These are phyloP conservation scores for Hydrangea macrophylla DNA, from an alignment of 148 eudicot species.

Conservation along the genomic window DNA sequence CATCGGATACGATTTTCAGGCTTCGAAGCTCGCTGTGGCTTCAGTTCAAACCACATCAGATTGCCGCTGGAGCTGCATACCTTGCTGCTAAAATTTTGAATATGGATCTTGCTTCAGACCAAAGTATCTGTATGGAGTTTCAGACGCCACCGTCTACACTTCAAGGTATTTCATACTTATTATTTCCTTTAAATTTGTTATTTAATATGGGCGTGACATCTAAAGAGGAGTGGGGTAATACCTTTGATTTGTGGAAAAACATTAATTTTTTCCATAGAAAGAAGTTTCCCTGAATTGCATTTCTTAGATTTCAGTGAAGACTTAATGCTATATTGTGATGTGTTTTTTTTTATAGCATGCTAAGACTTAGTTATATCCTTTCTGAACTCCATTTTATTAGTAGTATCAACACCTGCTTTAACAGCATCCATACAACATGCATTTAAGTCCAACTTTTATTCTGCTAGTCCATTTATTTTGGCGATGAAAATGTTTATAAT, in stretches of 20 bases:
- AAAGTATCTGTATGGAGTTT: slow-evolving; percentile 72
- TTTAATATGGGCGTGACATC: too few species aligned
- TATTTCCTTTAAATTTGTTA: background rate
- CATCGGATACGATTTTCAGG: slow-evolving; percentile 40
- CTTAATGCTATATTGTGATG: too few species aligned
- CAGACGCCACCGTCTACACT: slow-evolving; percentile 69
- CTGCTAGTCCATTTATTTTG: too few species aligned
- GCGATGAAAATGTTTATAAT: too few species aligned
- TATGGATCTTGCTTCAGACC: slow-evolving; percentile 64
- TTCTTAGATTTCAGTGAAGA: background rate
- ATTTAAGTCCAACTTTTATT: too few species aligned
- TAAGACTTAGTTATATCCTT: too few species aligned
- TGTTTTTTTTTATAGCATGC: too few species aligned
- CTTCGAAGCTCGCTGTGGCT: slow-evolving; percentile 92
- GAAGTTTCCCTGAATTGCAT: background rate
- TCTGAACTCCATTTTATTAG: too few species aligned
- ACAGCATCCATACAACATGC: too few species aligned
- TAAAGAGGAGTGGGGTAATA: too few species aligned
- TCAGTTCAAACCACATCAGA: slow-evolving; percentile 93
- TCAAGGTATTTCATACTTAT: slow-evolving; percentile 50
- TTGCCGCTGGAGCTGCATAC: slow-evolving; percentile 95
- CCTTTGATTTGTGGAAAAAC: too few species aligned
- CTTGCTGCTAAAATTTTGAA: slow-evolving; percentile 83
- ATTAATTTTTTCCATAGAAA: background rate
- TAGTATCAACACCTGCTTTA: too few species aligned